Evolutionary conservation across 78 protist genomes (phyloP).

Genomic region (slime mould (Dictyostelium discoideum)): DNA sequence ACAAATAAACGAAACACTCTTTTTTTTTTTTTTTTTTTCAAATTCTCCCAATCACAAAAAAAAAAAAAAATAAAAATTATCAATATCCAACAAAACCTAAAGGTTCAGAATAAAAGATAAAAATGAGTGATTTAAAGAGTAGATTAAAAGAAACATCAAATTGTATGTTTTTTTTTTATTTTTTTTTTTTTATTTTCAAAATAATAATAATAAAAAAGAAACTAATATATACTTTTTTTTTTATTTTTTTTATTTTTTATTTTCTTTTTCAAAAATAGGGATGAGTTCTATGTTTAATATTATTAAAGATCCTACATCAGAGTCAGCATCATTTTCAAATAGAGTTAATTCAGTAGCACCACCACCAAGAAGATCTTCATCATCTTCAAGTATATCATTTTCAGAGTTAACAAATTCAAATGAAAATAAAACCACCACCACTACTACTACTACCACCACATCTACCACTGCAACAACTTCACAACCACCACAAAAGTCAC

Average conservation of each 20-base stretch:
- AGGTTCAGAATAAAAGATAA: neutral
- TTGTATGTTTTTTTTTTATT: neutral
- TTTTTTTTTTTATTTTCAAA: neutral
- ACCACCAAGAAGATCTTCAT: conserved; percentile 19
- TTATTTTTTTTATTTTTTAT: no score
- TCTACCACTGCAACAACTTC: neutral
- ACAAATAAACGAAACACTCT: no score
- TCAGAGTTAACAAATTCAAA: neutral
- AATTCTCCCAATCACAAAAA: neutral
- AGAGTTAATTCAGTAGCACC: neutral
- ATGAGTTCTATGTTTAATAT: conserved; percentile 46
- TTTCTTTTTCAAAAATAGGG: neutral
- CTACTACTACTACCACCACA: neutral
- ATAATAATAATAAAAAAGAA: neutral
- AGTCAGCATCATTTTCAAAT: conserved; percentile 21
- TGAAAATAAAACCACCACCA: neutral
- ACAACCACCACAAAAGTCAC: neutral
- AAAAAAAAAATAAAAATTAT: neutral
- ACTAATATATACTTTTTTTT: no score
- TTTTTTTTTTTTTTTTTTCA: no score
- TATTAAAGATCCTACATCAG: conserved; percentile 37
- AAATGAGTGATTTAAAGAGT: conserved; percentile 11
- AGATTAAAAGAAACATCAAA: conserved; percentile 36
- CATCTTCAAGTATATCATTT: neutral
- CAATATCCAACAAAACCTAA: neutral